A percentile compares a stretch with the other conserved stretches of the same genome.
phyloP scores from a whole-genome alignment of 257 asterid species.

The Salvia miltiorrhiza region DNA sequence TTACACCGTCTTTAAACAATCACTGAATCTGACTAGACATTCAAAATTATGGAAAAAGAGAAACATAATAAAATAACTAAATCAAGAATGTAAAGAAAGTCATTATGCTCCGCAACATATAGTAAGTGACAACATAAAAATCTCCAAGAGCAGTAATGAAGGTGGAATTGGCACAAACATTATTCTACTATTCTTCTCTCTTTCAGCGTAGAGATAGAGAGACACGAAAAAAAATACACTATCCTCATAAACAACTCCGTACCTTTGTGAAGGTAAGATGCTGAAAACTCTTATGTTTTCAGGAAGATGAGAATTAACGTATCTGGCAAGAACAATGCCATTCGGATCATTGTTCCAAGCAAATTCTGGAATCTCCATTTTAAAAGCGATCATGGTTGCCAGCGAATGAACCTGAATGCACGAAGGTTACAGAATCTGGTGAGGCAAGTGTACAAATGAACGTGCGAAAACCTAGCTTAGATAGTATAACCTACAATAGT shows the following conservation, averaged over 20 bases:
- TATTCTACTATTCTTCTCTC: too few relatives aligned
- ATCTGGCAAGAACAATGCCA: conserved; percentile 69
- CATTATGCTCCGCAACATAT: too few relatives aligned
- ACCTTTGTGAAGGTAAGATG: conserved; percentile 92
- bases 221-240: background rate
- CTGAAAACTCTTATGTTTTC: conserved; percentile 73
- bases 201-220: background rate
- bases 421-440: conserved; percentile 8
- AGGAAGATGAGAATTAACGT: conserved; percentile 69
- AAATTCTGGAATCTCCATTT: conserved; percentile 88
- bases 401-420: conserved; percentile 81
- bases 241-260: background rate
- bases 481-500: background rate
- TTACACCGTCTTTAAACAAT: too few relatives aligned
- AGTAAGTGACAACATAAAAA: too few relatives aligned
- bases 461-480: background rate
- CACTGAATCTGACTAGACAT: too few relatives aligned
- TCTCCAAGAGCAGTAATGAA: too few relatives aligned
- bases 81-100: too few relatives aligned
- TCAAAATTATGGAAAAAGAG: too few relatives aligned
- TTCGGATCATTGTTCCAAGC: conserved; percentile 89
- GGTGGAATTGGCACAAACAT: too few relatives aligned
- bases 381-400: conserved; percentile 86
- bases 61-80: too few relatives aligned
- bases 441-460: conserved; percentile 12